Conservation (phyloP, 768 basidiomycete genomes). For the Kwoniella dendrophila region DNA sequence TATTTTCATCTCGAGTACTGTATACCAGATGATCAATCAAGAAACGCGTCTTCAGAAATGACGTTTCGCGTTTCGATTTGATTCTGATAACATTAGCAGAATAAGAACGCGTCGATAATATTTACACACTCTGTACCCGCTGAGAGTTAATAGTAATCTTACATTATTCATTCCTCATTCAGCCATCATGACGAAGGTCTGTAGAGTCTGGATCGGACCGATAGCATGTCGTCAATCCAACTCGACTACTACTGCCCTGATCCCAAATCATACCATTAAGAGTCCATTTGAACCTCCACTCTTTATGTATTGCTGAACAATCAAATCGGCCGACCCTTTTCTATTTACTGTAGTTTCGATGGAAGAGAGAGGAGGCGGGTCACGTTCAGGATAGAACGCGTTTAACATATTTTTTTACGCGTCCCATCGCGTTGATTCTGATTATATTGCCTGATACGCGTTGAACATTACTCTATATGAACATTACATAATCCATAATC, state of each 20-base stretch:
- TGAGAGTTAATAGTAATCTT: neutral
- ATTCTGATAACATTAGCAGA: conserved; percentile 1
- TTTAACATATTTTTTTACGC: conserved; percentile 1
- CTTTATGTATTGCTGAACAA: neutral
- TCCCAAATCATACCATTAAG: neutral
- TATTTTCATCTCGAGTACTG: neutral
- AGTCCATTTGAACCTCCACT: neutral
- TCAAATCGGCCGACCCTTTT: neutral
- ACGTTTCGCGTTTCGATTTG: neutral
- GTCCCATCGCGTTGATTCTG: neutral
- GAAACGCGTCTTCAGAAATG: neutral
- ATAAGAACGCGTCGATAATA: neutral
- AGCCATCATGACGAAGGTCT: conserved; percentile 13
- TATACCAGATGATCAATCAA: neutral
- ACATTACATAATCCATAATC: conserved; percentile 16
- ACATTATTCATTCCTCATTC: neutral
- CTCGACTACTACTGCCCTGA: neutral
- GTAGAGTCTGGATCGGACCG: neutral
- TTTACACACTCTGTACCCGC: too few relatives aligned
- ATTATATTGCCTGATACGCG: neutral
- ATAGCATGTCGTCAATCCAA: too few relatives aligned
- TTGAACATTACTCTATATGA: conserved; percentile 10
- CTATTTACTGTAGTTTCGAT: neutral
- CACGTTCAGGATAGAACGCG: conserved; percentile 3
- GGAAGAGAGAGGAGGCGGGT: conserved; percentile 1